These are phyloP conservation scores for Plasmodium berghei DNA, from an alignment of 169 alveolate genomes.

Conservation along the genomic window DNA sequence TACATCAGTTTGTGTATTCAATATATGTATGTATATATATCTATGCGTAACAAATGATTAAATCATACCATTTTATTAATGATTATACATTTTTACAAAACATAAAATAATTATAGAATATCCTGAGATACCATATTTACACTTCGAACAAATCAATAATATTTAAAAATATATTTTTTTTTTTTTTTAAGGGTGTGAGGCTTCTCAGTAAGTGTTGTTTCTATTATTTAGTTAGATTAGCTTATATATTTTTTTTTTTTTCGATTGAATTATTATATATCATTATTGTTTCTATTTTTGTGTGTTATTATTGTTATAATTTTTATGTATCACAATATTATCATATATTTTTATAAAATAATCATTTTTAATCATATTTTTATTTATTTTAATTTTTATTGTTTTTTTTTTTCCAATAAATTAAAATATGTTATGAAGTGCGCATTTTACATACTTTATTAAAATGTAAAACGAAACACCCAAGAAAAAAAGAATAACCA, in stretches of 20 bases:
- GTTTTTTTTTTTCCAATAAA: too few relatives aligned
- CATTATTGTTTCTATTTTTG: neutral
- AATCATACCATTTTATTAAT: neutral
- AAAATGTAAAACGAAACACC: too few relatives aligned
- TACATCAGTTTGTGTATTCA: neutral
- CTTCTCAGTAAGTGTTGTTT: slow-evolving; percentile 21
- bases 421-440: too few relatives aligned
- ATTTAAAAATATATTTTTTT: slow-evolving; percentile 24
- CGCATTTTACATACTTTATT: too few relatives aligned
- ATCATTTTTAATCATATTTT: too few relatives aligned
- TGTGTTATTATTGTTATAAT: too few relatives aligned
- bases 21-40: neutral
- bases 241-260: slow-evolving; percentile 10
- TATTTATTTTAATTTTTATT: too few relatives aligned
- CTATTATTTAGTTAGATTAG: slow-evolving; percentile 14
- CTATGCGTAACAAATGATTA: neutral
- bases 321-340: too few relatives aligned
- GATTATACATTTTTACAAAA: too few relatives aligned
- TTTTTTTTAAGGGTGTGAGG: neutral
- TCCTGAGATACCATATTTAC: neutral
- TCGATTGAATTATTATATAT: neutral
- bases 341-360: too few relatives aligned
- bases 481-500: too few relatives aligned
- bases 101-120: too few relatives aligned
- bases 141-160: slow-evolving; percentile 8